Conservation (phyloP, 2,329 filamentous ascomycete species). For the Pezicula neosporulosa region DNA sequence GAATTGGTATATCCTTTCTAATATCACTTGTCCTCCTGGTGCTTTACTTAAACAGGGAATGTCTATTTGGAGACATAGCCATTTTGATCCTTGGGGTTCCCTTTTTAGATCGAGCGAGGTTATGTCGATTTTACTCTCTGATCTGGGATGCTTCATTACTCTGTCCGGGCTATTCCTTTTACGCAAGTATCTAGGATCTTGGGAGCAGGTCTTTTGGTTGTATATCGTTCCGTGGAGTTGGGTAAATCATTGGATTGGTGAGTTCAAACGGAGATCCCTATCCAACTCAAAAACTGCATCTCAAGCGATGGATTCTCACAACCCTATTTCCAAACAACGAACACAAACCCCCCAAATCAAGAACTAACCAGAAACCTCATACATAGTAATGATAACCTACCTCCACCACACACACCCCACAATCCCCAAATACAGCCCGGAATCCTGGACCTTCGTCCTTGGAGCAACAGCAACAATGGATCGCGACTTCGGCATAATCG, state of each 20-base stretch:
- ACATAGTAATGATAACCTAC: slow-evolving; percentile 88
- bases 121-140: slow-evolving; percentile 77
- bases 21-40: slow-evolving; percentile 94
- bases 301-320: no score
- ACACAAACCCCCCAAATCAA: no score
- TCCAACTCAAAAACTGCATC: no score
- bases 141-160: slow-evolving; percentile 67
- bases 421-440: slow-evolving; percentile 81
- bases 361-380: neutral
- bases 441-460: slow-evolving; percentile 85
- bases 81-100: slow-evolving; percentile 83
- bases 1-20: slow-evolving; percentile 84
- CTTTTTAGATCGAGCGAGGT: slow-evolving; percentile 87
- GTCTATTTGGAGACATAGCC: slow-evolving; percentile 75
- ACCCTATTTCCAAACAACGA: no score
- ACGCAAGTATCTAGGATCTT: slow-evolving; percentile 58
- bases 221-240: slow-evolving; percentile 91
- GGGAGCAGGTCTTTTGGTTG: slow-evolving; percentile 80
- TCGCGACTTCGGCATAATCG: slow-evolving; percentile 92
- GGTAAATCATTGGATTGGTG: slow-evolving; percentile 98
- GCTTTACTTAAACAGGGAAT: slow-evolving; percentile 89
- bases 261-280: slow-evolving; percentile 41
- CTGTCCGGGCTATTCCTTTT: slow-evolving; percentile 63
- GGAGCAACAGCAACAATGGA: slow-evolving; percentile 93
- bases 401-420: slow-evolving; percentile 93